Evolutionary conservation across 139 green algal genomes (phyloP), one percentile per base, ranked within the genome.

Genomic region (Gonium pectorale): DNA sequence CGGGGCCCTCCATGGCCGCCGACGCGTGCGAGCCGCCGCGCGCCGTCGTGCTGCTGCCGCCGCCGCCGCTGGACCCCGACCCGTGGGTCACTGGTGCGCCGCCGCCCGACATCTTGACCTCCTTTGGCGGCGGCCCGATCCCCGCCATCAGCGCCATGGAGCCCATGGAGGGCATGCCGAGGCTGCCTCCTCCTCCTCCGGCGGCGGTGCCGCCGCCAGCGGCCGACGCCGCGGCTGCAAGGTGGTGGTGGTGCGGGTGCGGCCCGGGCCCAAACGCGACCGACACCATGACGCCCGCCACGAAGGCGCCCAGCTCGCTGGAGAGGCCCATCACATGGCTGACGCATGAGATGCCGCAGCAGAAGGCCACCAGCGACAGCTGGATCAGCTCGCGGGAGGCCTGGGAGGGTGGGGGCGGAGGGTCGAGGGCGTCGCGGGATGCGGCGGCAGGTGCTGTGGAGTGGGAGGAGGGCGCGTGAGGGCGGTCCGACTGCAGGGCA

Each of bases 271-370:
- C 75, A 15, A 82, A 31, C 43, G 75, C 75, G 40, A 73, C 67
- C 13, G 69, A 29, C 22, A 84, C 46, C 62, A 78, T 79, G 40
- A 83, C 92, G 0, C 97, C 97, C 31, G 95, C 96, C 40, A 98
- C 86, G 88, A 99, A 99, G 5, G 97, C 95, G 6, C 97, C 97
- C 60, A 99, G 90, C 89, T 99, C 97, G 0, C 95, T 89, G 0
- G 90, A 96, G 40, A 99, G 87, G 0, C 95, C 90, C 60, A 95
- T 67, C 46, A 86, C 68, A 26, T 92, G 91, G n/a, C 83, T 93
- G 77, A 90, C 70, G 88, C 92, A 93, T 6, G 93, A 90, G 38
- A 89, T 79, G 26, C 90, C 71, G 31, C 98, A 91, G 89, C 96
- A 99, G 77, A 96, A 93, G 31, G 91, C 89, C 19, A 99, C 84